phyloP scores from a whole-genome alignment of 2,329 filamentous ascomycete species.

The Eutypella sp. region DNA sequence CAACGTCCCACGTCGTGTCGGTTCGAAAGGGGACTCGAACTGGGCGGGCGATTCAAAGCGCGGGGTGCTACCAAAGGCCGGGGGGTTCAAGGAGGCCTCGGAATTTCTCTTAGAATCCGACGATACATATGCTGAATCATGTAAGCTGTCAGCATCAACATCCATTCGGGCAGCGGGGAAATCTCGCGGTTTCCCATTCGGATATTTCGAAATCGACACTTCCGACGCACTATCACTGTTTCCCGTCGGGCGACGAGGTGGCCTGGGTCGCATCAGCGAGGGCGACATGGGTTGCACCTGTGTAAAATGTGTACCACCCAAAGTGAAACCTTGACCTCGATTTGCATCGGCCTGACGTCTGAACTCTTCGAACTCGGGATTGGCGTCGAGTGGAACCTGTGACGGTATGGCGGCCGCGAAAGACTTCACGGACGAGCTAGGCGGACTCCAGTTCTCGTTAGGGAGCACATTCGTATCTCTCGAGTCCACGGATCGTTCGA shows the following conservation, averaged over 20 bases:
- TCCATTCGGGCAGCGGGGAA: conserved; percentile 32
- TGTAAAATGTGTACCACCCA: conserved; percentile 43
- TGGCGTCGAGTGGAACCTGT: conserved; percentile 66
- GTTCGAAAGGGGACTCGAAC: conserved; percentile 28
- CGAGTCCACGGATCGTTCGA: conserved; percentile 56
- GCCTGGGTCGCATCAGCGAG: conserved; percentile 34
- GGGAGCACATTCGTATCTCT: conserved; percentile 60
- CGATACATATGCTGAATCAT: conserved; percentile 52
- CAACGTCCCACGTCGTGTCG: conserved; percentile 26
- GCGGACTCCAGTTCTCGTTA: conserved; percentile 70
- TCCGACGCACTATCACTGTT: conserved; percentile 39
- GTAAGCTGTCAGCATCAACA: conserved; percentile 39
- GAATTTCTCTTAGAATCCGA: conserved; percentile 50
- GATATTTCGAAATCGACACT: conserved; percentile 15
- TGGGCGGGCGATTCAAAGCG: conserved; percentile 42
- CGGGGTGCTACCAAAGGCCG: conserved; percentile 36
- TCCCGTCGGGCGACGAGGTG: conserved; percentile 44
- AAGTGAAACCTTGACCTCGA: conserved; percentile 41
- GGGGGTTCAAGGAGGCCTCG: conserved; percentile 39
- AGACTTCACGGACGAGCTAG: conserved; percentile 65
- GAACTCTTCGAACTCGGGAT: conserved; percentile 80
- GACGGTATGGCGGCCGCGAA: conserved; percentile 65
- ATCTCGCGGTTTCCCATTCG: conserved; percentile 16
- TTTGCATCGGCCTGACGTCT: conserved; percentile 66
- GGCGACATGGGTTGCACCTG: conserved; percentile 23